Evolutionary conservation across 768 basidiomycete genomes (phyloP).

Genomic region (Agrocybe chaxingu): DNA sequence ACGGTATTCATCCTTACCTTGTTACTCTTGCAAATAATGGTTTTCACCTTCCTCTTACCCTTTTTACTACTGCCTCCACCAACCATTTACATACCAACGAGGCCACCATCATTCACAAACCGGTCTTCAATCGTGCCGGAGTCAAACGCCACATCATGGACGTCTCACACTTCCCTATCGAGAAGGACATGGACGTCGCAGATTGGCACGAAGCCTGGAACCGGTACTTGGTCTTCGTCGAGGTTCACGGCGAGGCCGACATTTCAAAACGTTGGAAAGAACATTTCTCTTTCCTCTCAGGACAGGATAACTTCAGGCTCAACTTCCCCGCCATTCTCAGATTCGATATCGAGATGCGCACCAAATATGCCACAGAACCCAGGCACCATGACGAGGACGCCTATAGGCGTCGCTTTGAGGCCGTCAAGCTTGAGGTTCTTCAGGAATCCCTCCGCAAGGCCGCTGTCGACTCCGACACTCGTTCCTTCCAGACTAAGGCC

Average conservation of each 20-base stretch:
- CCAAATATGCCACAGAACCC: constrained; percentile 1
- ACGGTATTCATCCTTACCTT: constrained; percentile 10
- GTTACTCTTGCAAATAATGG: constrained; percentile 2
- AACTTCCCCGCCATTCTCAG: constrained; percentile 12
- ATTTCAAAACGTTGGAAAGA: not conserved
- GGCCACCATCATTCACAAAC: not conserved
- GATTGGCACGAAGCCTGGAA: constrained; percentile 17
- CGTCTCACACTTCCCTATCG: constrained; percentile 10
- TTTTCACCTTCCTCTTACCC: constrained; percentile 3
- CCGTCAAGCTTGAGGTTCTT: not conserved
- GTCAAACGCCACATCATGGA: constrained; percentile 10
- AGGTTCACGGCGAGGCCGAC: not conserved
- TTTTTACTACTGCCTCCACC: not conserved
- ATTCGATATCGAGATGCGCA: constrained; percentile 11
- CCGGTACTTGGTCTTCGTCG: constrained; percentile 5
- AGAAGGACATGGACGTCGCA: constrained; percentile 5
- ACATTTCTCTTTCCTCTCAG: constrained; percentile 3
- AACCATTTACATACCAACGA: not conserved
- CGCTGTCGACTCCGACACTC: too few relatives aligned
- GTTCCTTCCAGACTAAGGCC: too few relatives aligned
- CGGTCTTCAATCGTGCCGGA: not conserved
- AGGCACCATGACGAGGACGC: not conserved
- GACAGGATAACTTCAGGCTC: constrained; percentile 5
- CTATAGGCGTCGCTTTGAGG: not conserved
- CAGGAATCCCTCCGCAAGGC: not conserved